A percentile compares a stretch with the other conserved stretches of the same genome.
These are phyloP conservation scores for Globisporangium sylvaticum DNA, from an alignment of 352 stramenopile species.

Conservation along the genomic window DNA sequence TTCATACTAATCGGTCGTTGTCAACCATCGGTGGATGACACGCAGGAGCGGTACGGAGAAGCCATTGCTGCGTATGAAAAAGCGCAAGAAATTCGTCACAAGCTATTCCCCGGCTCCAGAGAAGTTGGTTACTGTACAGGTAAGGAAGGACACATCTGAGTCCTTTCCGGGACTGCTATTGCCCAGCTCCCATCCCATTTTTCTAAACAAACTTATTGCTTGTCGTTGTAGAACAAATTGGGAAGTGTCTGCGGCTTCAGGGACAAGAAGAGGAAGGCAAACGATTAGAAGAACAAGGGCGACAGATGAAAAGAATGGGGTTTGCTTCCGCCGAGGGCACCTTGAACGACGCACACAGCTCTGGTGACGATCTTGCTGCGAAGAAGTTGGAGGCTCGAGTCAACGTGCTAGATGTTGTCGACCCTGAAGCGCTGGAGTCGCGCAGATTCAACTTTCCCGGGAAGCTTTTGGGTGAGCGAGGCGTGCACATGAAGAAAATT, in stretches of 20 bases:
- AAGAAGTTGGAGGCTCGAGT: slow-evolving; percentile 22
- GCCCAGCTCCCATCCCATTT: neutral
- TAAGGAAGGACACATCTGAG: slow-evolving; percentile 23
- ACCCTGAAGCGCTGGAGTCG: slow-evolving; percentile 34
- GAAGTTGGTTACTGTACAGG: slow-evolving; percentile 78
- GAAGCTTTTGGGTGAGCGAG: slow-evolving; percentile 56
- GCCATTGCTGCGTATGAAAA: slow-evolving; percentile 65
- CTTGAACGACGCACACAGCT: slow-evolving; percentile 2
- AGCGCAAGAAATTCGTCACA: slow-evolving; percentile 65
- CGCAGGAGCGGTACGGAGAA: slow-evolving; percentile 64
- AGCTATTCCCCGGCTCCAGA: slow-evolving; percentile 65
- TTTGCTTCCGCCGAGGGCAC: slow-evolving; percentile 24
- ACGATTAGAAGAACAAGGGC: slow-evolving; percentile 42
- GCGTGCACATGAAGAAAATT: slow-evolving; percentile 60
- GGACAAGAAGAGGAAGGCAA: slow-evolving; percentile 63
- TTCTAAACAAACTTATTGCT: neutral
- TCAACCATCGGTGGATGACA: neutral
- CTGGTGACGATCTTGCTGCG: slow-evolving; percentile 4
- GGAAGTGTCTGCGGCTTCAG: slow-evolving; percentile 58
- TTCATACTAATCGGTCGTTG: neutral
- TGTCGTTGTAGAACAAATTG: slow-evolving; percentile 63
- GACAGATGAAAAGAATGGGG: slow-evolving; percentile 60
- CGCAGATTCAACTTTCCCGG: slow-evolving; percentile 62
- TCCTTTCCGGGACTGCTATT: neutral
- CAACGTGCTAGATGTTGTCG: slow-evolving; percentile 29